These are phyloP conservation scores for Sarocladium kiliense DNA, from an alignment of 2,329 filamentous ascomycete genomes.

Conservation along the genomic window DNA sequence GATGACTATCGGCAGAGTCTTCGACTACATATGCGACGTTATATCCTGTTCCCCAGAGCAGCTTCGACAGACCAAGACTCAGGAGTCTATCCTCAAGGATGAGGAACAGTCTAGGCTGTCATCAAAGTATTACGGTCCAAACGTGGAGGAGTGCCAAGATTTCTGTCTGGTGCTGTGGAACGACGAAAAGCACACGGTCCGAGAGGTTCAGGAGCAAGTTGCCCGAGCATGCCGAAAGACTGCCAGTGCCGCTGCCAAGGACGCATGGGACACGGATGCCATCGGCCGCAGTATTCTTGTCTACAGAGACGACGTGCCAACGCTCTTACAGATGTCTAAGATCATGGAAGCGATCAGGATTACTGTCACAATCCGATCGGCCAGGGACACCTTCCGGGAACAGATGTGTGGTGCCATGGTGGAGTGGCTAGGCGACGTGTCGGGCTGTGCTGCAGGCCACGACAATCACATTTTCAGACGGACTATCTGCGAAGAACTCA, in stretches of 20 bases:
- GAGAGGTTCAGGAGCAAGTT: constrained; percentile 86
- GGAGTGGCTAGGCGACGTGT: constrained; percentile 91
- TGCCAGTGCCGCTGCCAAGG: constrained; percentile 60
- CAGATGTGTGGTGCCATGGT: constrained; percentile 99
- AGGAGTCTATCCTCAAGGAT: constrained; percentile 74
- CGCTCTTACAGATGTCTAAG: constrained; percentile 71
- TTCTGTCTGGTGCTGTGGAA: constrained; percentile 93
- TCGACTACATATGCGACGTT: constrained; percentile 97
- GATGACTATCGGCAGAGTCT: constrained; percentile 76
- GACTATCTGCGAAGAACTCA: constrained; percentile 84
- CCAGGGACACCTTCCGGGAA: constrained; percentile 91
- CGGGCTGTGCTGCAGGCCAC: constrained; percentile 77
- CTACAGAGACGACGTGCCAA: constrained; percentile 65
- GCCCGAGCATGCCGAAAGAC: constrained; percentile 79
- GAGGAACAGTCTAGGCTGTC: constrained; percentile 74
- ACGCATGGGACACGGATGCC: constrained; percentile 84
- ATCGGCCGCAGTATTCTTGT: constrained; percentile 82
- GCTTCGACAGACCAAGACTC: constrained; percentile 77
- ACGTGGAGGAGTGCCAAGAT: constrained; percentile 42
- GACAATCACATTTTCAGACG: constrained; percentile 75
- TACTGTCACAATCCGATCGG: constrained; percentile 88
- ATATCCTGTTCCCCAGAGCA: constrained; percentile 98
- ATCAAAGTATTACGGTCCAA: constrained; percentile 64
- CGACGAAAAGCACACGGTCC: constrained; percentile 95
- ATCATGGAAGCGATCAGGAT: constrained; percentile 94